phyloP scores from a whole-genome alignment of 2,329 filamentous ascomycete species.

The Malbranchea cinnamomea region DNA sequence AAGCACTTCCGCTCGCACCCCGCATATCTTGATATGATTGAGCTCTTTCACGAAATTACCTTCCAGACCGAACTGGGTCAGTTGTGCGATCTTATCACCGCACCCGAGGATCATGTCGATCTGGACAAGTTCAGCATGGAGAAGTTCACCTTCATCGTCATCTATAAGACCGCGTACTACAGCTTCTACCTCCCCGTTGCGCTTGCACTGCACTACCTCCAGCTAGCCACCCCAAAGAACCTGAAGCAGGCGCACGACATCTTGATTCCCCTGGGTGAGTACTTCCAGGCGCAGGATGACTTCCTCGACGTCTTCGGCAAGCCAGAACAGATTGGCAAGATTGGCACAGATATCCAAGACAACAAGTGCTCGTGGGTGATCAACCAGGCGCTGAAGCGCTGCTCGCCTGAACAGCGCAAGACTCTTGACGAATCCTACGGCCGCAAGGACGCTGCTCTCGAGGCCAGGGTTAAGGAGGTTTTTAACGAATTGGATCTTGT shows the following conservation, averaged over 20 bases:
- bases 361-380: constrained; percentile 99
- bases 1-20: constrained; percentile 84
- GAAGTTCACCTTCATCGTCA: constrained; percentile 96
- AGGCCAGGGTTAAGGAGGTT: constrained; percentile 75
- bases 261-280: constrained; percentile 91
- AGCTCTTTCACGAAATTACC: constrained; percentile 90
- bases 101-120: constrained; percentile 84
- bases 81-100: constrained; percentile 85
- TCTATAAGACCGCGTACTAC: constrained; percentile 99
- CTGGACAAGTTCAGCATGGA: constrained; percentile 89
- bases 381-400: constrained; percentile 77
- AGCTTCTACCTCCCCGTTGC: constrained; percentile 97
- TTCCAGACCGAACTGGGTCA: constrained; percentile 94
- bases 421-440: constrained; percentile 89
- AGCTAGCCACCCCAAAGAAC: constrained; percentile 74
- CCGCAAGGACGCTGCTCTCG: constrained; percentile 68
- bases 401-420: constrained; percentile 70
- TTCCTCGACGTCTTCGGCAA: constrained; percentile 97
- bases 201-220: constrained; percentile 71
- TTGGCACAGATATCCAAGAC: constrained; percentile 96
- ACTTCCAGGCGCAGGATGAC: constrained; percentile 98
- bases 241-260: constrained; percentile 81
- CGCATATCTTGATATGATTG: constrained; percentile 76
- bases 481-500: constrained; percentile 77
- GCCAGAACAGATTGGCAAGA: constrained; percentile 89